phyloP scores from a whole-genome alignment of 2,329 filamentous ascomycete species.

The Tolypocladium pustulatum region DNA sequence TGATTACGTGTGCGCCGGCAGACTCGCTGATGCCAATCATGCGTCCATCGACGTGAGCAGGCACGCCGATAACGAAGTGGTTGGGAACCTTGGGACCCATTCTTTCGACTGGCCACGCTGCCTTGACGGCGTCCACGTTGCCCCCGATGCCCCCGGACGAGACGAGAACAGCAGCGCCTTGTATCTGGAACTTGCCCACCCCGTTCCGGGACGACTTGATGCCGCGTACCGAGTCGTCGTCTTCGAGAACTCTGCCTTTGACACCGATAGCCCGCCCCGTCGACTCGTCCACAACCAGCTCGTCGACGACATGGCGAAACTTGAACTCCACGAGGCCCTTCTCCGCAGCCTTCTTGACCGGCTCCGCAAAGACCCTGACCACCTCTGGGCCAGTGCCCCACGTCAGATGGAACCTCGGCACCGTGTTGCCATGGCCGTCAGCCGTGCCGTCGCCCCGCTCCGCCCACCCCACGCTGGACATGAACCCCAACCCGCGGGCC shows the following conservation, averaged over 20 bases:
- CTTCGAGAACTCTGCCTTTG: constrained; percentile 39
- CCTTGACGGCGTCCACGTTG: constrained; percentile 49
- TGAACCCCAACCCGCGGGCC: constrained; percentile 38
- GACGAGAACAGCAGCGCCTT: constrained; percentile 41
- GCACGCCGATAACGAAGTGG: constrained; percentile 49
- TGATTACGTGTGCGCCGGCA: constrained; percentile 44
- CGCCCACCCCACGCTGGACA: constrained; percentile 48
- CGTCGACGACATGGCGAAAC: constrained; percentile 47
- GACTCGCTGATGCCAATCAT: constrained; percentile 47
- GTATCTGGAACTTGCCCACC: constrained; percentile 41
- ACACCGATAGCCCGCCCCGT: constrained; percentile 42
- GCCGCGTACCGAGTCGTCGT: constrained; percentile 39
- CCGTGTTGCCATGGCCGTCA: constrained; percentile 50
- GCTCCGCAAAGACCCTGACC: constrained; percentile 46
- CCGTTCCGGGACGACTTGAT: constrained; percentile 37
- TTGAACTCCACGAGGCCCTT: constrained; percentile 43
- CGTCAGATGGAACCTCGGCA: constrained; percentile 51
- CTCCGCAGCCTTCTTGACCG: constrained; percentile 40
- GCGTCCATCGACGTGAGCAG: constrained; percentile 53
- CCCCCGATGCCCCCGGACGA: constrained; percentile 51
- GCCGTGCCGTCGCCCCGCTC: constrained; percentile 46
- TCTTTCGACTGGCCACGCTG: constrained; percentile 45
- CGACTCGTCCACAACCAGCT: constrained; percentile 39
- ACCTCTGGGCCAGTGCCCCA: constrained; percentile 54
- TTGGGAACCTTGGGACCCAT: constrained; percentile 45